These are phyloP conservation scores for Aspergillus sp. DNA, from an alignment of 2,329 filamentous ascomycete species.

Conservation along the genomic window DNA sequence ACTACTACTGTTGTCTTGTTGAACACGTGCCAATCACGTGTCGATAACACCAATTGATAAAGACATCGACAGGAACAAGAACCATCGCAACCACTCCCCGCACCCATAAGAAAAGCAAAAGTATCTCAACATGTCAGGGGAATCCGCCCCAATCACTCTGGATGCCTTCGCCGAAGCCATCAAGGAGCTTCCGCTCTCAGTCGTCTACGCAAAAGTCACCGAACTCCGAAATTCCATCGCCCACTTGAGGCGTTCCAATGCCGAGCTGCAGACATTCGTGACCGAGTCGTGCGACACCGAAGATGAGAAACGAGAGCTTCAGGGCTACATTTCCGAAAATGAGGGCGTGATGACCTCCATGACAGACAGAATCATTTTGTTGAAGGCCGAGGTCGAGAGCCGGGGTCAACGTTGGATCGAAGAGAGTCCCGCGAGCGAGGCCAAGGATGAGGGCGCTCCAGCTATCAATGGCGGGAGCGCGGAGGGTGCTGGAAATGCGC, in stretches of 20 bases:
- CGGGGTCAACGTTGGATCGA: conserved; percentile 55
- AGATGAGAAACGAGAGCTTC: conserved; percentile 40
- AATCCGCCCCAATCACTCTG: conserved; percentile 49
- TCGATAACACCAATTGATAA: not conserved
- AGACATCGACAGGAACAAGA: not conserved
- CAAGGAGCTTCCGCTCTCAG: conserved; percentile 55
- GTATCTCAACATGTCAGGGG: conserved; percentile 46
- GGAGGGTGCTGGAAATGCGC: not conserved
- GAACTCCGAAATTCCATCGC: conserved; percentile 60
- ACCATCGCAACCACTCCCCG: not conserved
- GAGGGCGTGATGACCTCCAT: conserved; percentile 55
- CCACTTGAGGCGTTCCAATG: conserved; percentile 58
- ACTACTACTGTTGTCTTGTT: not conserved
- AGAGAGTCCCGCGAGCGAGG: conserved; percentile 9
- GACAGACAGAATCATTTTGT: conserved; percentile 52
- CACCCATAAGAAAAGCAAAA: not conserved
- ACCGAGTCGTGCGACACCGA: conserved; percentile 50
- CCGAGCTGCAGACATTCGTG: conserved; percentile 53
- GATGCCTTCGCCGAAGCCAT: conserved; percentile 55
- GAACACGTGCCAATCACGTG: not conserved
- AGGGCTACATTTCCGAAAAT: conserved; percentile 54
- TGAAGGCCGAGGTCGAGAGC: conserved; percentile 52
- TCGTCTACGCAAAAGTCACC: conserved; percentile 59
- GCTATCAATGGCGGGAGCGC: conserved; percentile 21
- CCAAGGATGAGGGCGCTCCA: not conserved